Evolutionary conservation across 768 basidiomycete species (phyloP).

Genomic region (Jaapia argillacea): DNA sequence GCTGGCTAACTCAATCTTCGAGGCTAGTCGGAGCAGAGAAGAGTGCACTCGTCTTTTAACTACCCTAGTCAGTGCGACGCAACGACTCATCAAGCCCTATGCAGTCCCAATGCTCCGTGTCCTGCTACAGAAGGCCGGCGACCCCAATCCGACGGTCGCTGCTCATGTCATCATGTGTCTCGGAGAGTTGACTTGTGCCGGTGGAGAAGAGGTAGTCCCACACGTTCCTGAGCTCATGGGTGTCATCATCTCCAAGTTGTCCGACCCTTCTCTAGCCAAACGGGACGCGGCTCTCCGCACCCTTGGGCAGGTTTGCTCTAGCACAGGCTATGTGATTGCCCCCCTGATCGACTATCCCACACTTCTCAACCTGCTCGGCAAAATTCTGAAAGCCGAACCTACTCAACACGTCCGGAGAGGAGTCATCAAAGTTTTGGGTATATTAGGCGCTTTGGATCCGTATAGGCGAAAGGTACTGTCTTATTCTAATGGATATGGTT

Average conservation of each 20-base stretch:
- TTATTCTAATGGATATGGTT: too few species aligned
- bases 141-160: conserved; percentile 78
- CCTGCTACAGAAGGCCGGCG: conserved; percentile 81
- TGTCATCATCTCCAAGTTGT: conserved; percentile 78
- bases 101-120: conserved; percentile 92
- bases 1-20: too few species aligned
- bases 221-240: conserved; percentile 85
- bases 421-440: conserved; percentile 90
- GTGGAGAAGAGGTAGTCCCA: conserved; percentile 81
- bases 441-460: conserved; percentile 92
- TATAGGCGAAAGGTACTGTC: conserved; percentile 90
- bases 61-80: conserved; percentile 82
- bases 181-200: conserved; percentile 87
- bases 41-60: conserved; percentile 89
- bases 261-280: conserved; percentile 83
- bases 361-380: conserved; percentile 74
- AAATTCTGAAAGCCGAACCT: conserved; percentile 77
- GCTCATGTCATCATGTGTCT: conserved; percentile 91
- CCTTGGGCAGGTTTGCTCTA: conserved; percentile 90
- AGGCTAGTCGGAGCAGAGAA: conserved; percentile 70
- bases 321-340: conserved; percentile 88
- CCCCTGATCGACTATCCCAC: conserved; percentile 90
- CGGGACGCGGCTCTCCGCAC: conserved; percentile 92
- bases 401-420: conserved; percentile 68
- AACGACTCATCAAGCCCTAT: conserved; percentile 92